phyloP scores from a whole-genome alignment of 345 rosid genomes.

The Populus ilicifolia region DNA sequence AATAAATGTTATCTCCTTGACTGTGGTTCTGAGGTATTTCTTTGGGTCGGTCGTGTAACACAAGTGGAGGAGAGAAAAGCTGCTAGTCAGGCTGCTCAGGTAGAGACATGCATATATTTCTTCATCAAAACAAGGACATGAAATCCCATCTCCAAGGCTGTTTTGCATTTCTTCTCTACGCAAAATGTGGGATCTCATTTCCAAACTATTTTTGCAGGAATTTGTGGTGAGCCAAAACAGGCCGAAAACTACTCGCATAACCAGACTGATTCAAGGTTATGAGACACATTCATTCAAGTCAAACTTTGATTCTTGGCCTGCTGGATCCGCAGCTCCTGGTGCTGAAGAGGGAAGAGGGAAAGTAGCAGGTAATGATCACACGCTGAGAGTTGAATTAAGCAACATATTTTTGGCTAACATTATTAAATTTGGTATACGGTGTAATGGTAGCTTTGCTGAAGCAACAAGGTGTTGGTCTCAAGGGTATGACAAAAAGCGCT shows the following conservation, averaged over 20 bases:
- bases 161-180: background rate
- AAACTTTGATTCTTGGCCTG: slow-evolving; percentile 94
- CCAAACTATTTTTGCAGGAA: slow-evolving; percentile 48
- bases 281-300: slow-evolving; percentile 88
- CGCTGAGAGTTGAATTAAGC: slow-evolving; percentile 9
- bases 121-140: slow-evolving; percentile 3
- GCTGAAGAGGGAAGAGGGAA: slow-evolving; percentile 97
- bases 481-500: slow-evolving; percentile 67
- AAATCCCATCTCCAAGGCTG: slow-evolving; percentile 18
- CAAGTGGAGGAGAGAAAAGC: slow-evolving; percentile 95
- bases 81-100: slow-evolving; percentile 87
- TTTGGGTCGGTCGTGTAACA: slow-evolving; percentile 99
- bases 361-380: slow-evolving; percentile 74
- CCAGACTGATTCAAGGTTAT: slow-evolving; percentile 88
- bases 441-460: slow-evolving; percentile 69
- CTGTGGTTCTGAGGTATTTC: slow-evolving; percentile 80
- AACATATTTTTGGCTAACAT: slow-evolving; percentile 8
- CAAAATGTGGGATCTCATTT: slow-evolving; percentile 21
- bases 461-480: slow-evolving; percentile 91
- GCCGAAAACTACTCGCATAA: slow-evolving; percentile 78
- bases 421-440: slow-evolving; percentile 24
- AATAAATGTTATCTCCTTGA: slow-evolving; percentile 76
- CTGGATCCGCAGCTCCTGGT: slow-evolving; percentile 71
- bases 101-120: slow-evolving; percentile 24
- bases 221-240: slow-evolving; percentile 69